Base-by-base conservation (phyloP, 192 early-diverging fungal species). In the Dissophora globulifera region DNA sequence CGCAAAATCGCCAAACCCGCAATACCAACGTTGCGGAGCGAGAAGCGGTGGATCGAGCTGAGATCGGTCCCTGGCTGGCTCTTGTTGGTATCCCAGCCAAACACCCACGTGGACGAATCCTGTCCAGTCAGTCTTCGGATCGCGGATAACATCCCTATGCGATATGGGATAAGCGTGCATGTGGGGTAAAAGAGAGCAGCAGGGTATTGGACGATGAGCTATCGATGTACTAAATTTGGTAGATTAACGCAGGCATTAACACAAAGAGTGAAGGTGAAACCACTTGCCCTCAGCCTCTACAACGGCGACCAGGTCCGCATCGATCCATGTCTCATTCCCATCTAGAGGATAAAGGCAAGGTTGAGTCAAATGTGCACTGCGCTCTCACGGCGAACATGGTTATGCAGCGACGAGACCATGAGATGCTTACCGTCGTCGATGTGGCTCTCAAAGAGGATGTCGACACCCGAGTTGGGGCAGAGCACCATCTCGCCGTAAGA, bases 401-500 rank as follows among this genome's bases (percentile, higher is more conserved):
- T n/a, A n/a, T n/a, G n/a, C n/a, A n/a, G n/a, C n/a, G n/a, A n/a
- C n/a, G n/a, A n/a, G n/a, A n/a, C n/a, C n/a, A n/a, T n/a, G n/a
- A n/a, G n/a, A 10, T 26, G 20, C 26, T 67, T 76, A 76, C 72
- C 72, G 50, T 76, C 72, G n/a, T 67, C 58, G 26, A 76, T 76
- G 15, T 76, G 48, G 33, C 58, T 67, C 52, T 76, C 72, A 50
- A 76, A 76, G 12, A 76, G 58, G 19, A 76, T 49, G 38, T 76
- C 72, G 7, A 76, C 58, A 25, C 72, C 72, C 31, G 72, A 76
- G 25, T 76, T 58, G 6, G 63, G 58, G 19, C 42, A 46, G 15
- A 76, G 63, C 4, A 55, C 63, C 72, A 76, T 66, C n/a, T 76
- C 72, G 12, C 72, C 72, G 32, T 76, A 76, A 0, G 72, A 61